Conservation (phyloP, 345 rosid genomes). For the Sisymbrium altissimum region DNA sequence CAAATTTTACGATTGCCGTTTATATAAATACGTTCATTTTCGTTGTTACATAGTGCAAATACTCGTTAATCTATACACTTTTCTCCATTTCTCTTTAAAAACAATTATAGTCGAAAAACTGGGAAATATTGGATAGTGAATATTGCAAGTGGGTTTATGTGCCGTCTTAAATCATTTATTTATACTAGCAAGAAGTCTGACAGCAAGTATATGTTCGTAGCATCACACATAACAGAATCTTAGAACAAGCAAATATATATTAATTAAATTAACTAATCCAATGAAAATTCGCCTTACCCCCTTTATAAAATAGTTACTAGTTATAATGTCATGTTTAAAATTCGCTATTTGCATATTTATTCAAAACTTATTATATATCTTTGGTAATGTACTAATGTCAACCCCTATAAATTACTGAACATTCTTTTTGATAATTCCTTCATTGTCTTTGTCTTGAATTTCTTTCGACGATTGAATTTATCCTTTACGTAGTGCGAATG, state of each 20-base stretch:
- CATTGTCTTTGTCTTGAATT: neutral
- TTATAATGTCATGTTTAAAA: neutral
- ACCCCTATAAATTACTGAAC: neutral
- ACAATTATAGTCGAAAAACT: neutral
- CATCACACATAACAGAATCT: slow-evolving; percentile 25
- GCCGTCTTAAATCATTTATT: slow-evolving; percentile 27
- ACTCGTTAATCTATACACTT: neutral
- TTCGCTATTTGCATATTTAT: slow-evolving; percentile 8
- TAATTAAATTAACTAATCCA: neutral
- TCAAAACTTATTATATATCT: neutral
- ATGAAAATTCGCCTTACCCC: neutral
- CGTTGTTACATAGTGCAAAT: neutral
- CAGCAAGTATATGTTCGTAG: slow-evolving; percentile 18
- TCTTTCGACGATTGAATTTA: neutral
- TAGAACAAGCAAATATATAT: slow-evolving; percentile 7
- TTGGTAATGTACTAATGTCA: slow-evolving; percentile 31
- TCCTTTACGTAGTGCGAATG: neutral
- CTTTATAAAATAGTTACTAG: neutral
- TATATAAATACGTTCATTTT: neutral
- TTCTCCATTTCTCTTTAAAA: neutral
- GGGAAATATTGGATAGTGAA: neutral
- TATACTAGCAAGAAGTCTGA: slow-evolving; percentile 4
- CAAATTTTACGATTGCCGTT: neutral
- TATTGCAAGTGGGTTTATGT: slow-evolving; percentile 28
- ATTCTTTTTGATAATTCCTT: neutral